These are phyloP conservation scores for Flaveria sonorensis DNA, from an alignment of 129 eudicot species.

Conservation along the genomic window DNA sequence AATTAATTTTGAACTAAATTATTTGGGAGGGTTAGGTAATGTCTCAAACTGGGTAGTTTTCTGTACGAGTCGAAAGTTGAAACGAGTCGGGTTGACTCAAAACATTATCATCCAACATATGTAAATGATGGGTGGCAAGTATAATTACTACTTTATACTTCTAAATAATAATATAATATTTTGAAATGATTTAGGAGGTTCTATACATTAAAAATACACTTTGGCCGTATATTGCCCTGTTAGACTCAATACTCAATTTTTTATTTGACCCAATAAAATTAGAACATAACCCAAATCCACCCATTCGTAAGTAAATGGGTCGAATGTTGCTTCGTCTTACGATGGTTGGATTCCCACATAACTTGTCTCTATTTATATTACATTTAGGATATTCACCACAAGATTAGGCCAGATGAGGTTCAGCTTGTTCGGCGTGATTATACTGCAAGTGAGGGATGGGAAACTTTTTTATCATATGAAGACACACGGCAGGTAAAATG, in stretches of 20 bases:
- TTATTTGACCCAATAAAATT: neutral
- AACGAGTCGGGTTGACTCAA: neutral
- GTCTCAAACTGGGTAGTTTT: neutral
- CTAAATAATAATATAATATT: neutral
- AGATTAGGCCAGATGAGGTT: slow-evolving; percentile 92
- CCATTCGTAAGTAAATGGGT: neutral
- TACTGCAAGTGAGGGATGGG: slow-evolving; percentile 98
- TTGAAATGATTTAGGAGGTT: neutral
- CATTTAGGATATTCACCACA: slow-evolving; percentile 87
- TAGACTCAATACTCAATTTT: neutral
- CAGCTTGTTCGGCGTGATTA: slow-evolving; percentile 97
- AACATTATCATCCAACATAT: neutral
- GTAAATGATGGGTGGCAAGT: neutral
- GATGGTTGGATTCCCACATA: neutral
- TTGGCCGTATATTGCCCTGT: neutral
- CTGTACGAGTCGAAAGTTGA: neutral
- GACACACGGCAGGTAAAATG: slow-evolving; percentile 83
- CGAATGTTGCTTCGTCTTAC: neutral
- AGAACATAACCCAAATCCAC: neutral
- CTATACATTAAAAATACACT: neutral
- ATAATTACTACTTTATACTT: neutral
- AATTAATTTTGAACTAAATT: neutral
- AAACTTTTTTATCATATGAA: slow-evolving; percentile 95
- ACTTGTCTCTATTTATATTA: neutral
- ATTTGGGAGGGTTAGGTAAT: neutral